Evolutionary conservation across 371 early-diverging fungal species (phyloP), one percentile per base, ranked within the genome.

Genomic region (Coemansia sp.): DNA sequence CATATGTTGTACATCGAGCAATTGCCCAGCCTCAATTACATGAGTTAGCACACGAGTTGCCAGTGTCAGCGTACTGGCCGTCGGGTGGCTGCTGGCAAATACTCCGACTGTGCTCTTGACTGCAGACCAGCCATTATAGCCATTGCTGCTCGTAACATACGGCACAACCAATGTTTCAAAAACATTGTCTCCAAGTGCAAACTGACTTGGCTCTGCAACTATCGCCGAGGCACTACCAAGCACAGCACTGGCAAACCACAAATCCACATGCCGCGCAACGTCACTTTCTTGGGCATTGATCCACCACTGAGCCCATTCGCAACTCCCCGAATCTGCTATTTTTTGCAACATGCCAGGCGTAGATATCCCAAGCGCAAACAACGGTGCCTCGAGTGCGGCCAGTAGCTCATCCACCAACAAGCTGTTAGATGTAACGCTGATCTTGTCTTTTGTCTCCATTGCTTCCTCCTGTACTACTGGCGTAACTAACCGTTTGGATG

Each of bases 261-360:
- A 61, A 0, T 68, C 76, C 42, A 67, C 21, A 24, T 58, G 51
- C 55, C 61, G 59, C 29, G 37, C 11, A 8, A 5, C 45, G 45
- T 16, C 45, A 6, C n/a, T n/a, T 45, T 11, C 52, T 4, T 50
- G 52, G 0, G 29, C 18, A 24, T 63, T 62, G 29, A 66, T 22
- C 74, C 74, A 73, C 70, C 64, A 61, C 29, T 64, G 59, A 2
- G 58, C 31, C 76, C 64, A 64, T 18, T n/a, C 3, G 11, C 29
- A 21, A 22, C 26, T 50, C 16, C 22, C 22, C 4, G 31, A 13
- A 2, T 39, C 53, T 0, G 57, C 24, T 39, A 34, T 6, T 27
- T 27, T 24, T 2, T 14, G 27, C 21, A 72, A 56, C 22, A 11
- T 2, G 0, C 11, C 21, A 13, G 61, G 34, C 3, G 51, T 57